These are phyloP conservation scores for Kwoniella europaea DNA, from an alignment of 768 basidiomycete genomes.

Conservation along the genomic window DNA sequence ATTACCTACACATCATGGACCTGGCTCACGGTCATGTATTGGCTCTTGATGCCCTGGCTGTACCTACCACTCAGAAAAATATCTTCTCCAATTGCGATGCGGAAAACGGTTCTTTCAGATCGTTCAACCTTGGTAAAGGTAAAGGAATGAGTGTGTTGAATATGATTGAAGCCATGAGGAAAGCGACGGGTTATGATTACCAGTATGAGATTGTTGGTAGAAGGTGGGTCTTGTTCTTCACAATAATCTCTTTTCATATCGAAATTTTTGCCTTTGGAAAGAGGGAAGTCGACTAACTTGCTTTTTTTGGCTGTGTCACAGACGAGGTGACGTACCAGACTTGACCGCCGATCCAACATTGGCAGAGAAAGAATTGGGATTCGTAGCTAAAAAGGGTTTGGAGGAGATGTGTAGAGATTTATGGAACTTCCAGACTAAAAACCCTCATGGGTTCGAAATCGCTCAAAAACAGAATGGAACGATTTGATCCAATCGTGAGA, in stretches of 20 bases:
- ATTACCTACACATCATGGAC: constrained; percentile 76
- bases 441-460: constrained; percentile 70
- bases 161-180: constrained; percentile 92
- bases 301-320: too few species aligned
- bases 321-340: constrained; percentile 86
- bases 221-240: too few species aligned
- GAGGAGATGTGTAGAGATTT: constrained; percentile 94
- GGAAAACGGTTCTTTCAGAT: constrained; percentile 71
- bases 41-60: constrained; percentile 78
- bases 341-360: constrained; percentile 90
- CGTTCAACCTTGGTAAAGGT: constrained; percentile 96
- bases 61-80: constrained; percentile 62
- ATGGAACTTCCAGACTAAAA: constrained; percentile 99
- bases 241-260: too few species aligned
- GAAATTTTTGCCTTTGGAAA: too few species aligned
- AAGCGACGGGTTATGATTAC: constrained; percentile 85
- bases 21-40: constrained; percentile 91
- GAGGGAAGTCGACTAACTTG: too few species aligned
- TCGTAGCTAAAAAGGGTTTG: constrained; percentile 77
- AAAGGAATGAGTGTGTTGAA: constrained; percentile 88
- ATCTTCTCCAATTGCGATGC: constrained; percentile 66
- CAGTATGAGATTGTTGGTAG: constrained; percentile 87
- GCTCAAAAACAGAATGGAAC: not conserved
- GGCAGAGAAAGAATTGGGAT: constrained; percentile 90
- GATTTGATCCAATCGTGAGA: not conserved